A percentile compares a stretch with the other conserved stretches of the same genome.
Conservation (phyloP, 2,329 filamentous ascomycete genomes). For the Fusarium hainanense region DNA sequence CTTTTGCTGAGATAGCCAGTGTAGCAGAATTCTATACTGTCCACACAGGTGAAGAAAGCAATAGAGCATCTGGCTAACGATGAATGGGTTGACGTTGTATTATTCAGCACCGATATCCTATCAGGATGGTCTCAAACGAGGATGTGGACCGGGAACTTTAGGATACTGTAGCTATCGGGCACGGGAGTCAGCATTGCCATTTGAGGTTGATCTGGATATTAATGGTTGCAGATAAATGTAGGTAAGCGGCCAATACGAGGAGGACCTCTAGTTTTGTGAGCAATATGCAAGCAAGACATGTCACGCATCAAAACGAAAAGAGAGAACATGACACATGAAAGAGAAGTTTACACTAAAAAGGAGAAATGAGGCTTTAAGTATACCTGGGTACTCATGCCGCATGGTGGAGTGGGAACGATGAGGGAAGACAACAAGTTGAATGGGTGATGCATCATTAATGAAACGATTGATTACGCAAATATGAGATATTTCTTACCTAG, state of each 20-base stretch:
- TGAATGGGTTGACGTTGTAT: background rate
- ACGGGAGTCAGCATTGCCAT: constrained; percentile 5
- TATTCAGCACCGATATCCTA: background rate
- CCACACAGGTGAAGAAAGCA: constrained; percentile 30
- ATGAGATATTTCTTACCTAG: background rate
- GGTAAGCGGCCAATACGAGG: constrained; percentile 27
- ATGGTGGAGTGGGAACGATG: constrained; percentile 25
- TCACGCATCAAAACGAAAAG: constrained; percentile 18
- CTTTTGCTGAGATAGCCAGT: background rate
- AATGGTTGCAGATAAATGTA: constrained; percentile 18
- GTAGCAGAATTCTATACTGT: constrained; percentile 1
- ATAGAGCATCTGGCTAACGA: background rate
- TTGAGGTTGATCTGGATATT: constrained; percentile 2
- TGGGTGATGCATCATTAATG: background rate
- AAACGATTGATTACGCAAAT: background rate
- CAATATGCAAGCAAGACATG: constrained; percentile 19
- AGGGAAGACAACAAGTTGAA: constrained; percentile 8
- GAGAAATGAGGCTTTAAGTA: constrained; percentile 20
- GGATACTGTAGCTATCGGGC: constrained; percentile 2
- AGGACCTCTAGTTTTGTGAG: constrained; percentile 4
- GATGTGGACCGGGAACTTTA: constrained; percentile 8
- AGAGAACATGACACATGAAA: constrained; percentile 19
- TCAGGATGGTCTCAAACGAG: constrained; percentile 16
- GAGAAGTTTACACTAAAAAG: background rate
- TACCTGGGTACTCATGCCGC: constrained; percentile 17